Base-by-base conservation (phyloP, 371 early-diverging fungal species). In the Smittium culicis region DNA sequence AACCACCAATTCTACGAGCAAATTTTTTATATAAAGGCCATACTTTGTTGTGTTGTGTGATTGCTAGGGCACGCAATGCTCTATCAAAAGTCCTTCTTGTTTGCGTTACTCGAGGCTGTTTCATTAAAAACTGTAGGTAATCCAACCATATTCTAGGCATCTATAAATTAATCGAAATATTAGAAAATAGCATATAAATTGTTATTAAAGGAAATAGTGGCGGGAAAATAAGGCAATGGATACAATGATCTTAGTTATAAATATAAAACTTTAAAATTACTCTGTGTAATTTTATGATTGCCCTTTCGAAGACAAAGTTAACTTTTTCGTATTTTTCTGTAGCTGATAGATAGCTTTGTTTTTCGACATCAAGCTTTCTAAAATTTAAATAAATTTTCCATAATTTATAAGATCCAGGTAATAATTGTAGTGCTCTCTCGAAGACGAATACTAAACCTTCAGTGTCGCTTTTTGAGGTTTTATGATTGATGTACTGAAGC, bases 401-500 rank as follows among this genome's bases (percentile, higher is more conserved):
- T 20, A 98, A 80, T 74, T 94, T 95, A 79, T 94, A 97, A 5
- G 91, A 90, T 1, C 94, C 91, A 0, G 98, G 98, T 1, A 96
- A 77, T 61, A 85, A 83, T 65, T 83, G 80, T 32, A 95, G 73
- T 0, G 96, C 94, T 14, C 98, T 87, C 73, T 95, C 95, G 72
- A 84, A 93, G 0, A 95, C 73, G 35, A 87, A 79, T 58, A 83
- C 82, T 8, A 45, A 27, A 20, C 16, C 45, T 30, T 61, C 24
- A 16, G 17, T 24, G 17, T 55, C 29, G 3, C 24, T 29, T 55
- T 34, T 35, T 33, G 25, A 76, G 0, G 78, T 77, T 73, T 94
- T 94, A 80, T 90, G 91, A 54, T 92, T 92, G 28, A 94, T 72
- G 78, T 96, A 97, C 35, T 89, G 86, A 54, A 89, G 77, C 98